Evolutionary conservation across 495 filamentous ascomycete species (phyloP), one percentile per base, ranked within the genome.

Genomic region (Hypoxylon lienhwacheense): DNA sequence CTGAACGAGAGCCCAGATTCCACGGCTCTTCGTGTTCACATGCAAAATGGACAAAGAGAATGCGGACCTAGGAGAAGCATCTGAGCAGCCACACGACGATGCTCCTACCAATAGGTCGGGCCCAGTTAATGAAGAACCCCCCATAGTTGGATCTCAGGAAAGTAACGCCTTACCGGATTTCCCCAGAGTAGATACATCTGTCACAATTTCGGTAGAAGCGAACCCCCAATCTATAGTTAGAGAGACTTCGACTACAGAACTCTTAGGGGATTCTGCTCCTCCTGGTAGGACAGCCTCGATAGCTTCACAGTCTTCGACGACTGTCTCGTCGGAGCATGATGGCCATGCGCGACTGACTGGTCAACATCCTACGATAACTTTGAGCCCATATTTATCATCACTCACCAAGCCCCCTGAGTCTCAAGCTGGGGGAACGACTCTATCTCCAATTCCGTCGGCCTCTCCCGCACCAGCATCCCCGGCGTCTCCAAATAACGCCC

Each of bases 381-480:
- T 64, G 40, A 64, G 45, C 19, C 56, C 61, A 44, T 59, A 61
- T 1, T 21, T 62, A 41, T 43, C 53, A 20, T 62, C 61, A 7
- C 48, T 63, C 3, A 33, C 51, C 17, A 50, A 59, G 6, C 53
- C 65, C 10, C 58, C 50, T 8, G 57, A 60, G 14, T 47, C 54
- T 4, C 33, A 53, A 35, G 36, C 36, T 5, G 43, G 45, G 15
- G 55, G 56, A n/a, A 49, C 45, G 14, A 21, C 34, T 28, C 47
- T 62, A 24, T 65, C 65, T 5, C 54, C 57, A 41, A 44, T 62
- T 7, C 61, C 43, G 29, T 65, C 65, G n/a, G 55, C 41, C 1
- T 63, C 59, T n/a, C 48, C 59, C 28, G 54, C 48, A 12, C 31
- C 17, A 53, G 40, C n/a, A 16, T 50, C 32, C 1, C 59, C 59